Conservation (phyloP, 345 rosid species). For the Salix purpurea region DNA sequence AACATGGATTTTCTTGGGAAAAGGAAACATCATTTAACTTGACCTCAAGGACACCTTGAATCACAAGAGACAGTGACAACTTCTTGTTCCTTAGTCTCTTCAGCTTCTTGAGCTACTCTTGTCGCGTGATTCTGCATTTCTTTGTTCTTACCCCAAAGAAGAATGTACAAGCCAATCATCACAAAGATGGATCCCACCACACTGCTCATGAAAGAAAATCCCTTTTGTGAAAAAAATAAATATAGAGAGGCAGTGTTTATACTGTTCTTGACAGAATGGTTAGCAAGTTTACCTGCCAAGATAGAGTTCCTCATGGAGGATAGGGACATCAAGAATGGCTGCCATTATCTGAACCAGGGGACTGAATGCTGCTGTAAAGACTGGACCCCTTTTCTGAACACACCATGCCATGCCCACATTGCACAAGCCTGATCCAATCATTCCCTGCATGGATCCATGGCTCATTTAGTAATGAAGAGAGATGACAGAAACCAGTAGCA, state of each 20-base stretch:
- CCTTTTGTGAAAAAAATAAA: neutral
- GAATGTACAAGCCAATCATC: conserved; percentile 58
- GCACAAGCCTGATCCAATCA: conserved; percentile 74
- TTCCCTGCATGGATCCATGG: conserved; percentile 41
- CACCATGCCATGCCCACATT: conserved; percentile 88
- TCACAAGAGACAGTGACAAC: conserved; percentile 25
- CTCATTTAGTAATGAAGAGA: neutral
- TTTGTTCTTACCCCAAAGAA: conserved; percentile 75
- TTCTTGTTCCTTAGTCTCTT: conserved; percentile 28
- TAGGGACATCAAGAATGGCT: conserved; percentile 54
- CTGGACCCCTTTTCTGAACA: conserved; percentile 68
- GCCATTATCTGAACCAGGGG: conserved; percentile 67
- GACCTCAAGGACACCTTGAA: conserved; percentile 6
- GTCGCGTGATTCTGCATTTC: conserved; percentile 35
- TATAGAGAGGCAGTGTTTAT: neutral
- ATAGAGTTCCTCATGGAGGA: conserved; percentile 63
- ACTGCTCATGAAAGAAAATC: conserved; percentile 30
- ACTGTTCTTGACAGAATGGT: too few relatives aligned
- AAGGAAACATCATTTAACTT: neutral
- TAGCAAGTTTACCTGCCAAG: conserved; percentile 54
- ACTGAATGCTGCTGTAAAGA: conserved; percentile 72
- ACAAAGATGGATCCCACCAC: conserved; percentile 61
- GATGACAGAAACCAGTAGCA: neutral
- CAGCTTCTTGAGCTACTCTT: conserved; percentile 39
- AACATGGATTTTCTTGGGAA: neutral